A percentile compares a stretch with the other conserved stretches of the same genome.
phyloP scores from a whole-genome alignment of 345 rosid genomes.

The Citrus glauca region DNA sequence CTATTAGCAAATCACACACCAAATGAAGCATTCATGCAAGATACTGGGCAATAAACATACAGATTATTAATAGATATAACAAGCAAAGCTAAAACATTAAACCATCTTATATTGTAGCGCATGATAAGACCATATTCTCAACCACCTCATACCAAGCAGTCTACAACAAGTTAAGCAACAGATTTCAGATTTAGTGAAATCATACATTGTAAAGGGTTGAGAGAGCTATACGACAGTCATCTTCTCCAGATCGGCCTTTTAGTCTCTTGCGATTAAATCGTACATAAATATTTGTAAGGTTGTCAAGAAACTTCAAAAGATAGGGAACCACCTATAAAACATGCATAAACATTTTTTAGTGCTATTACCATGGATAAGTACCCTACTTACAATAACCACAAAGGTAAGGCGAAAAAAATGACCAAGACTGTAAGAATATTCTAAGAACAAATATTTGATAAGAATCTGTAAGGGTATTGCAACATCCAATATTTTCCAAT shows the following conservation, averaged over 20 bases:
- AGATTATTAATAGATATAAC: neutral
- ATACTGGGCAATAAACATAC: neutral
- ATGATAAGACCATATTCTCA: neutral
- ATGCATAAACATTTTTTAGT: neutral
- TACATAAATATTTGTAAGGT: slow-evolving; percentile 93
- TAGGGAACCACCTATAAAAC: slow-evolving; percentile 80
- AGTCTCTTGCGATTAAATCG: slow-evolving; percentile 96
- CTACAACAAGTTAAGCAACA: slow-evolving; percentile 1
- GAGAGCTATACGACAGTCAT: slow-evolving; percentile 83
- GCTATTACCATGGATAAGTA: neutral
- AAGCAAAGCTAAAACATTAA: neutral
- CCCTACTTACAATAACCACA: neutral
- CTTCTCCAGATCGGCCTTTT: slow-evolving; percentile 92
- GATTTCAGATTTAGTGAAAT: neutral
- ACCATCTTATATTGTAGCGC: neutral
- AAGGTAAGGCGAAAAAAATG: neutral
- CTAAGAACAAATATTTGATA: neutral
- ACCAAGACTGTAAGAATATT: neutral
- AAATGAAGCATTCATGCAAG: neutral
- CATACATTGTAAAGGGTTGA: slow-evolving; percentile 91
- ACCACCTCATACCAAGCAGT: neutral
- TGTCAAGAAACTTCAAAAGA: slow-evolving; percentile 91
- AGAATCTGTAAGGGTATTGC: neutral
- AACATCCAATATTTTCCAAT: neutral
- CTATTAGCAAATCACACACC: neutral